These are phyloP conservation scores for Madurella mycetomatis DNA, from an alignment of 2,329 filamentous ascomycete species.

Conservation along the genomic window DNA sequence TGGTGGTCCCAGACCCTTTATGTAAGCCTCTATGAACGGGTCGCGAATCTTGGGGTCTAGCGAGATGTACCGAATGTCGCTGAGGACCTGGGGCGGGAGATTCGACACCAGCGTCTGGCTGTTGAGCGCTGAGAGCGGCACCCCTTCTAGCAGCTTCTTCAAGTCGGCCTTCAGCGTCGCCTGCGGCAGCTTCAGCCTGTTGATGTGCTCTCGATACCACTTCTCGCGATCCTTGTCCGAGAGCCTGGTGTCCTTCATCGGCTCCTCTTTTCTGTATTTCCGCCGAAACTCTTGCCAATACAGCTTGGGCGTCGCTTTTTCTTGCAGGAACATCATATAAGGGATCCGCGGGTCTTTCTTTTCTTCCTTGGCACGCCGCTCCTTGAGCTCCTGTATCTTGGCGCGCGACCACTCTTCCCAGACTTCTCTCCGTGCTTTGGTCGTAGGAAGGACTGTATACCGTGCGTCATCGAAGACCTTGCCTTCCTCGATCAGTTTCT, in stretches of 20 bases:
- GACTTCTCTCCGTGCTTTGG: slow-evolving; percentile 72
- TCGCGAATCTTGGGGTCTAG: slow-evolving; percentile 59
- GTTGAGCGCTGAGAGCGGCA: slow-evolving; percentile 57
- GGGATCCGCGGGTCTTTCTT: slow-evolving; percentile 79
- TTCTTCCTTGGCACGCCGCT: slow-evolving; percentile 67
- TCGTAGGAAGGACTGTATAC: slow-evolving; percentile 79
- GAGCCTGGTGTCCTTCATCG: slow-evolving; percentile 71
- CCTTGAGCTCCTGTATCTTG: slow-evolving; percentile 67
- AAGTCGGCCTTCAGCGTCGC: slow-evolving; percentile 67
- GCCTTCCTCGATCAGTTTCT: slow-evolving; percentile 79
- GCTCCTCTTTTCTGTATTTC: slow-evolving; percentile 76
- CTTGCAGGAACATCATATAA: slow-evolving; percentile 76
- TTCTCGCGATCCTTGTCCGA: slow-evolving; percentile 76
- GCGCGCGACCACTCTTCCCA: slow-evolving; percentile 82
- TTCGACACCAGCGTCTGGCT: slow-evolving; percentile 50
- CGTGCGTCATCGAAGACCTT: slow-evolving; percentile 78
- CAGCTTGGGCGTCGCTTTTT: slow-evolving; percentile 80
- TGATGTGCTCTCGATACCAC: slow-evolving; percentile 70
- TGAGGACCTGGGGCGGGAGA: slow-evolving; percentile 59
- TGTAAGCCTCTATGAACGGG: slow-evolving; percentile 60
- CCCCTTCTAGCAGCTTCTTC: slow-evolving; percentile 56
- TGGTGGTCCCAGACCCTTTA: slow-evolving; percentile 58
- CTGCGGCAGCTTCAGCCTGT: slow-evolving; percentile 60
- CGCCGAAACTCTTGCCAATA: slow-evolving; percentile 97
- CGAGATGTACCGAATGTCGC: slow-evolving; percentile 66